Conservation (phyloP, 345 rosid genomes). For the Noccaea bulbosa region DNA sequence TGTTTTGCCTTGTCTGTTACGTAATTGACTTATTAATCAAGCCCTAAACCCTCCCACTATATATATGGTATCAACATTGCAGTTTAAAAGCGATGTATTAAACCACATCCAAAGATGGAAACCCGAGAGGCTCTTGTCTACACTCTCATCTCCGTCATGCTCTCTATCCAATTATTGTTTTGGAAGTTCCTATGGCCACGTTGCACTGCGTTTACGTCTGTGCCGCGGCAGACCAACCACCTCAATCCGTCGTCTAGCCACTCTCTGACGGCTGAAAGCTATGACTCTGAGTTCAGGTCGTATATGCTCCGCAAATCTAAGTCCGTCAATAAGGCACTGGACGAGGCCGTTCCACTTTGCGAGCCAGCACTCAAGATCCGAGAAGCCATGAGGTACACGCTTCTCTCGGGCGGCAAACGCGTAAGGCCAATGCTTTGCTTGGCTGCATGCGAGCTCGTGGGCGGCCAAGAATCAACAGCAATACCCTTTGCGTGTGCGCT, state of each 20-base stretch:
- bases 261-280: not conserved
- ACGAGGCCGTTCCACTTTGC: conserved; percentile 56
- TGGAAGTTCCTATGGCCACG: conserved; percentile 9
- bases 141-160: conserved; percentile 20
- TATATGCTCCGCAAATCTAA: conserved; percentile 65
- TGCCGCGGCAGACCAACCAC: not conserved
- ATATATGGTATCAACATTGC: conserved; percentile 3
- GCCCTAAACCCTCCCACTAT: not conserved
- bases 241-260: not conserved
- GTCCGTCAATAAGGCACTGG: conserved; percentile 66
- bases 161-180: conserved; percentile 15
- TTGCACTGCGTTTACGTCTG: not conserved
- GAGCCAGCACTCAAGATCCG: conserved; percentile 67
- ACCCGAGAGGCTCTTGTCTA: conserved; percentile 10
- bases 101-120: conserved; percentile 19
- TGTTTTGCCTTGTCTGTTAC: not conserved
- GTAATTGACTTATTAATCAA: not conserved
- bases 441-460: conserved; percentile 79
- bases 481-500: conserved; percentile 78
- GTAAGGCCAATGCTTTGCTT: conserved; percentile 74
- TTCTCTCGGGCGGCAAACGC: conserved; percentile 75
- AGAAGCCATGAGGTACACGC: conserved; percentile 86
- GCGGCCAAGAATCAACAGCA: conserved; percentile 60
- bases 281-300: conserved; percentile 52
- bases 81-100: not conserved